Evolutionary conservation across 768 basidiomycete species (phyloP), one percentile per base, ranked within the genome.

Genomic region (Amanita brunnescens): DNA sequence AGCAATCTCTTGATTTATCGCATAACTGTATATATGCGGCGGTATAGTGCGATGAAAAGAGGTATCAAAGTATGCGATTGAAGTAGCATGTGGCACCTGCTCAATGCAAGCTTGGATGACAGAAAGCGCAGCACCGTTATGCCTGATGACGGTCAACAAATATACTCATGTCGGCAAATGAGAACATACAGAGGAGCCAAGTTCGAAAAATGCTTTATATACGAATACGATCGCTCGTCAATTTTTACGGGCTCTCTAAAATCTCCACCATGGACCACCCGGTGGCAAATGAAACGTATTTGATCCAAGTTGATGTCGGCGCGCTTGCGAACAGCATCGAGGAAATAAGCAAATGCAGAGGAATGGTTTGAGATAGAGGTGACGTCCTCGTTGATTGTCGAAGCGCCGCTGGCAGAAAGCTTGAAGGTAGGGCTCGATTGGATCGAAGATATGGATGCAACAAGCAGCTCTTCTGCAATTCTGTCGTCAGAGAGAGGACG

Each of bases 21-120:
- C 80, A 61, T 92, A 94, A 47, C 79, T 85, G 34, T 85, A 78
- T 49, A 93, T 80, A 59, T 91, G 83, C 4, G 67, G 58, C 0
- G 90, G 89, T 13, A 97, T 77, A 8, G 86, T 75, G 42, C 74
- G 74, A 65, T 95, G 89, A 67, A 91, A 91, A 4, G 87, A 76
- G 0, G 91, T 89, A 65, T 96, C 92, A 61, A 95, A 96, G 60
- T 85, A 88, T 0, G 91, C 87, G 45, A 94, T 76, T 0, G 87
- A 87, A 26, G 72, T 75, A 16, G 91, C 77, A 10, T 79, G 61
- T 0, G 88, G 85, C 14, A 95, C 72, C 1, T 70, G 68, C 3
- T 75, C 62, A 14, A 87, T 72, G 57, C 83, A 85, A 0, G 80
- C 72, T 54, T 75, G 63, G 57, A 85, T 82, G 32, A 83, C 78